Percentiles rank a stretch among this genome's conserved stretches.
Evolutionary conservation across 1,284 basidiomycete species (phyloP).

Genomic region (Moesziomyces sp.): DNA sequence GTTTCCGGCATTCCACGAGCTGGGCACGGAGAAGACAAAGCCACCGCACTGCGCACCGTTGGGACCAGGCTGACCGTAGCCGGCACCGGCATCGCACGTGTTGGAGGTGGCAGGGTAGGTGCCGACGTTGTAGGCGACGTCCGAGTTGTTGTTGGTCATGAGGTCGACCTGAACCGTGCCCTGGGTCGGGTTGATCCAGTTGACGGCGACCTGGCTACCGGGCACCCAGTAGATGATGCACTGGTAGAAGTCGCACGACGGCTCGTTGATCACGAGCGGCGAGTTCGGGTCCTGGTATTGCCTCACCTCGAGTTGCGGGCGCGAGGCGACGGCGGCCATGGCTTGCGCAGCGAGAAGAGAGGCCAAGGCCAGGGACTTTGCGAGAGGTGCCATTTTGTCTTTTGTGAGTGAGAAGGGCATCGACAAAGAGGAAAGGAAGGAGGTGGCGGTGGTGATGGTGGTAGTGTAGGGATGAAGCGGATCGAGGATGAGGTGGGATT

Average conservation of each 20-base stretch:
- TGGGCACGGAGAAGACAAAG: conserved; percentile 51
- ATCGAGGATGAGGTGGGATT: not conserved
- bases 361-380: conserved; percentile 15
- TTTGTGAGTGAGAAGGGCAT: not conserved
- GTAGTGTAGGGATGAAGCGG: conserved; percentile 2
- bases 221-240: conserved; percentile 50
- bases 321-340: conserved; percentile 8
- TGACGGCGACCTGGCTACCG: conserved; percentile 43
- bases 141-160: conserved; percentile 49
- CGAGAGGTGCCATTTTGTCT: conserved; percentile 28
- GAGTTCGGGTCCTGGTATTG: conserved; percentile 54
- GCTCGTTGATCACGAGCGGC: conserved; percentile 48
- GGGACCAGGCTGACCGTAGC: conserved; percentile 35
- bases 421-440: not conserved
- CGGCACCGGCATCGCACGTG: conserved; percentile 50
- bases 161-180: conserved; percentile 52
- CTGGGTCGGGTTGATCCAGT: conserved; percentile 55
- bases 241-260: conserved; percentile 53
- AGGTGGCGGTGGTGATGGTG: not conserved
- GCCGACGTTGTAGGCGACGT: conserved; percentile 48
- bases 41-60: conserved; percentile 52
- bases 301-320: conserved; percentile 15
- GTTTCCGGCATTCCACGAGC: conserved; percentile 53
- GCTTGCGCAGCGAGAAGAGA: conserved; percentile 21
- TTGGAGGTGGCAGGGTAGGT: conserved; percentile 45